Evolutionary conservation across 768 basidiomycete genomes (phyloP).

Genomic region (Boletus insuetus): DNA sequence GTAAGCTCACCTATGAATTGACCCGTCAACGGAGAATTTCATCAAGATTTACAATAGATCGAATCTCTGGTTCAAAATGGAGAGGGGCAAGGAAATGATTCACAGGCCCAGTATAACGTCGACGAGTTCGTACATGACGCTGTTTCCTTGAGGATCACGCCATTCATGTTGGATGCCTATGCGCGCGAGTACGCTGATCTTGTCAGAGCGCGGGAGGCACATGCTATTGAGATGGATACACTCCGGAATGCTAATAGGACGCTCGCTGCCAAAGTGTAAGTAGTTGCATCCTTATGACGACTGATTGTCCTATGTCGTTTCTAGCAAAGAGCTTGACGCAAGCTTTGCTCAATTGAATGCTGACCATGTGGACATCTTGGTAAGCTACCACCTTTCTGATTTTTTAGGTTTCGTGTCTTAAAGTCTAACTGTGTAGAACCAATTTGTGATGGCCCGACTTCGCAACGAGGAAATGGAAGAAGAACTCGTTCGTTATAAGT

Average conservation of each 20-base stretch:
- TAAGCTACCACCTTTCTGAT: conserved; percentile 27
- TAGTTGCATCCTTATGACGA: conserved; percentile 6
- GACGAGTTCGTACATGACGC: conserved; percentile 89
- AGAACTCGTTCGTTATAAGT: conserved; percentile 92
- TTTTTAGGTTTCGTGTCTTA: conserved; percentile 13
- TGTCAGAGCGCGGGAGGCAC: conserved; percentile 73
- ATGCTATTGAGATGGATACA: conserved; percentile 79
- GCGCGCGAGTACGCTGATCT: conserved; percentile 86
- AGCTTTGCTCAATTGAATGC: conserved; percentile 75
- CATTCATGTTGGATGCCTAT: conserved; percentile 93
- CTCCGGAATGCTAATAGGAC: conserved; percentile 77
- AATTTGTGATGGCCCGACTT: conserved; percentile 85
- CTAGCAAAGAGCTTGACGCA: conserved; percentile 76
- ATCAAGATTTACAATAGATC: conserved; percentile 19
- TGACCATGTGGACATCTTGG: conserved; percentile 79
- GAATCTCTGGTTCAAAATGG: conserved; percentile 28
- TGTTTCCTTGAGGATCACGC: conserved; percentile 81
- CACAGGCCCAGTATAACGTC: conserved; percentile 51
- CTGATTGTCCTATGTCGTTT: conserved; percentile 6
- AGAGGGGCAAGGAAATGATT: conserved; percentile 18
- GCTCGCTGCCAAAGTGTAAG: conserved; percentile 78
- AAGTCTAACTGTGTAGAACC: conserved; percentile 57
- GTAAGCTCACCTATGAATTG: conserved; percentile 21
- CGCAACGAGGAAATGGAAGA: conserved; percentile 91
- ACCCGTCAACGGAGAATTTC: neutral